Base-by-base conservation (phyloP, 371 early-diverging fungal genomes). In the Mucor irregularis region DNA sequence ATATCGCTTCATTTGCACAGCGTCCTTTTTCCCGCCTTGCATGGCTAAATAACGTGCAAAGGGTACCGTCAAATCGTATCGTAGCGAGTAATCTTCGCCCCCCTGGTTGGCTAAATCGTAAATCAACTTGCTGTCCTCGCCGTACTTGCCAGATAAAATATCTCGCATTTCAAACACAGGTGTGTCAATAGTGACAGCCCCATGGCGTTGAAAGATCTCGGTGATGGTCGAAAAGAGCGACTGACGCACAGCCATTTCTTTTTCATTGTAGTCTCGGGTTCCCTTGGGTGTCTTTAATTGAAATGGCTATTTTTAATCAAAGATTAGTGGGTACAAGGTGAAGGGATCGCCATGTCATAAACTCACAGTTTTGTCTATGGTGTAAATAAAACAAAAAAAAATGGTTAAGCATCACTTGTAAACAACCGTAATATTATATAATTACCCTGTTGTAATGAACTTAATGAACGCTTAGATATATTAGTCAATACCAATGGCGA, bases 1-100 rank as follows among this genome's bases (percentile, higher is more conserved):
- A 78, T 98, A 99, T 33, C 99, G 86, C 74, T 99, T 98, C 59
- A 99, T 90, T 79, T 89, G 92, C 56, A 83, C 87, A 48, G 84
- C 86, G 33, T 80, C 75, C 30, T 62, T 56, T 49, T 88, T 87
- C n/a, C n/a, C n/a, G 19, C 89, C 85, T 58, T 97, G 94, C 90
- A 92, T 91, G 31, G 99, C 98, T 48, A 99, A 69, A 73, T 91
- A 98, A 28, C 99, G 84, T 2, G 99, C 97, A 80, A 99, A 98
- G 7, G 99, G 99, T 11, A 99, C 99, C 0, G 99, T 99, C 61
- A 99, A 78, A 78, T 99, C 99, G 64, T 99, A 99, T 30, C 99
- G 84, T 19, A 99, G 78, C 1, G 99, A 93, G 64, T 96, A 97
- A 61, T 88, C 80, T 66, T 99, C 99, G 22, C 99, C 99, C 30